These are phyloP conservation scores for Salix purpurea DNA, from an alignment of 345 rosid species.

Conservation along the genomic window DNA sequence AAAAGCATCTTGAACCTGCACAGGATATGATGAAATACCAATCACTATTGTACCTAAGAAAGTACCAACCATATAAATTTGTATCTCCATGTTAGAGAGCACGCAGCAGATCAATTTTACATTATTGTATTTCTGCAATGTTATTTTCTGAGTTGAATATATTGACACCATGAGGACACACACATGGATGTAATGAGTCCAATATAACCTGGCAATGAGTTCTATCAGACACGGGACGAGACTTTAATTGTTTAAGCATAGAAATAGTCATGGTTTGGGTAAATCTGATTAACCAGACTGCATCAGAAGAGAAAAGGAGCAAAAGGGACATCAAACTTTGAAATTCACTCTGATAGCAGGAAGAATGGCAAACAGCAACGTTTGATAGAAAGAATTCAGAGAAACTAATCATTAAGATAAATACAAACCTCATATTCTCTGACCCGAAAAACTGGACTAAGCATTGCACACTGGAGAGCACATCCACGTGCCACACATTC, in stretches of 20 bases:
- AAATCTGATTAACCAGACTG: no score
- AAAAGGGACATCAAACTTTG: neutral
- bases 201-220: neutral
- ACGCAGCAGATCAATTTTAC: neutral
- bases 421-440: constrained; percentile 54
- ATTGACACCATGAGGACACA: neutral
- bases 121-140: neutral
- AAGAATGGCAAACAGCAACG: neutral
- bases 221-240: no score
- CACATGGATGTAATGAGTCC: neutral
- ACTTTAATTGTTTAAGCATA: no score
- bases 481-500: constrained; percentile 68
- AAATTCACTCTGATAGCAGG: neutral
- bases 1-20: constrained; percentile 76
- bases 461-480: constrained; percentile 65
- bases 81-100: neutral
- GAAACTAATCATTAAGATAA: constrained; percentile 2
- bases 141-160: no score
- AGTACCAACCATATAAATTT: neutral
- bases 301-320: no score
- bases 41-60: neutral
- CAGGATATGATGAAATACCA: neutral
- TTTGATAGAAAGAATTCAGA: neutral
- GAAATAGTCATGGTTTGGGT: no score
- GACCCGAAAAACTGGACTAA: constrained; percentile 53